Conservation (phyloP, 2,329 filamentous ascomycete species). For the Colletotrichum sansevieriae region DNA sequence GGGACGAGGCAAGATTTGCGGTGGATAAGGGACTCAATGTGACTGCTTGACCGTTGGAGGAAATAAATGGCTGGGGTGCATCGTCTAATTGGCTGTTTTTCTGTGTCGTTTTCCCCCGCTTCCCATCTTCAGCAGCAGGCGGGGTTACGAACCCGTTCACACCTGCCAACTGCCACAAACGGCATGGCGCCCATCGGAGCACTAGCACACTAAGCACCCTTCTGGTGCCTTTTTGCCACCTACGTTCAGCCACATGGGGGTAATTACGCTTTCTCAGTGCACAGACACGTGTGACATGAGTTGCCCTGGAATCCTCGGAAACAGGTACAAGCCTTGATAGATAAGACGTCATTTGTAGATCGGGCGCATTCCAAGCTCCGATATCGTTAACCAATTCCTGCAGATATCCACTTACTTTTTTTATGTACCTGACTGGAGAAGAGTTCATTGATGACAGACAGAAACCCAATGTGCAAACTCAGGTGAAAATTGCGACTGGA, state of each 20-base stretch:
- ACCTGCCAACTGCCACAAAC: conserved; percentile 30
- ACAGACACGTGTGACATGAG: conserved; percentile 21
- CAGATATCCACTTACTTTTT: conserved; percentile 18
- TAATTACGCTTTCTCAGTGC: conserved; percentile 5
- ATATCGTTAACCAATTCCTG: conserved; percentile 29
- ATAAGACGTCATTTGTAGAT: conserved; percentile 9
- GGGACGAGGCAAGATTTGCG: conserved; percentile 41
- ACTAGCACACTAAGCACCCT: conserved; percentile 1
- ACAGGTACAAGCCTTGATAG: conserved; percentile 12
- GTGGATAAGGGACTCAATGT: conserved; percentile 38
- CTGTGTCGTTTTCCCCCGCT: conserved; percentile 10
- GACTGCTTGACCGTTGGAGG: conserved; percentile 30
- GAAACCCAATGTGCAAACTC: conserved; percentile 29
- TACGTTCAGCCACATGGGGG: no score
- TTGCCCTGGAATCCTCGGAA: conserved; percentile 3
- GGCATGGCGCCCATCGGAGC: conserved; percentile 14
- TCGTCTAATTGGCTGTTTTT: conserved; percentile 20
- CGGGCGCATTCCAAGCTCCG: conserved; percentile 18
- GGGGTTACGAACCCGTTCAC: conserved; percentile 30
- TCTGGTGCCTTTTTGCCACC: no score
- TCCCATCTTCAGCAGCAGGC: conserved; percentile 28
- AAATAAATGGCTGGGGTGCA: conserved; percentile 3
- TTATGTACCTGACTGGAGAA: conserved; percentile 20
- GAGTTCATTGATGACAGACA: conserved; percentile 31
- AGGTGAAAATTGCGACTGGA: conserved; percentile 21